A percentile compares a stretch with the other conserved stretches of the same genome.
phyloP scores from a whole-genome alignment of 257 asterid genomes.

The Solanum etuberosum region DNA sequence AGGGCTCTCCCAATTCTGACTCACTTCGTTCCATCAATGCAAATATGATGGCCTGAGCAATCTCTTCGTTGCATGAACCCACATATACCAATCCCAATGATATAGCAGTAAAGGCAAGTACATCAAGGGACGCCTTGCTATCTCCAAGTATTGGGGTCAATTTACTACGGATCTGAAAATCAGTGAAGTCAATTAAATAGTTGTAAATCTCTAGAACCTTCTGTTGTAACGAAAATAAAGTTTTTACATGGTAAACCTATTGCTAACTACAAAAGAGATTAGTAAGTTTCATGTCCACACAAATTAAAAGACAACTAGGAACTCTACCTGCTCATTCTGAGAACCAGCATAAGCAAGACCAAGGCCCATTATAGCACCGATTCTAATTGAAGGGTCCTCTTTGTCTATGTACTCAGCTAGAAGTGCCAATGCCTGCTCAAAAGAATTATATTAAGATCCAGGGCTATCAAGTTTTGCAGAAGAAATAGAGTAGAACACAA shows the following conservation, averaged over 20 bases:
- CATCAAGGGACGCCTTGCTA: slow-evolving; percentile 68
- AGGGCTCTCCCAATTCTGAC: slow-evolving; percentile 76
- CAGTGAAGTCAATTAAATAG: slow-evolving; percentile 1
- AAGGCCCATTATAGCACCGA: slow-evolving; percentile 97
- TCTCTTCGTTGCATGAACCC: slow-evolving; percentile 89
- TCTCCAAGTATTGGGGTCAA: slow-evolving; percentile 70
- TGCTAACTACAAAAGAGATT: neutral
- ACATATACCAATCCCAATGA: slow-evolving; percentile 79
- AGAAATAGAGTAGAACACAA: neutral
- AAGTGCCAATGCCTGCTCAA: slow-evolving; percentile 78
- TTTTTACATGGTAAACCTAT: neutral
- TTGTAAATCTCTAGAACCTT: neutral
- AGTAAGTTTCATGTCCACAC: neutral
- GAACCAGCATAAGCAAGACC: slow-evolving; percentile 98
- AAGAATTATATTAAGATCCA: neutral
- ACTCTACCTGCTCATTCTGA: slow-evolving; percentile 58
- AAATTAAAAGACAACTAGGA: neutral
- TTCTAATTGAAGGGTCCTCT: slow-evolving; percentile 65
- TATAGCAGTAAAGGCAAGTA: slow-evolving; percentile 82
- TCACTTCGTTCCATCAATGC: slow-evolving; percentile 89
- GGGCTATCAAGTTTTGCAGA: neutral
- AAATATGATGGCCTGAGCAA: slow-evolving; percentile 79
- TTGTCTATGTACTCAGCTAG: slow-evolving; percentile 63
- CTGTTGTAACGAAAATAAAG: neutral
- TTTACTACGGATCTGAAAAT: slow-evolving; percentile 48